These are phyloP conservation scores for Ceratorhiza oryzae-sativae DNA, from an alignment of 1,284 basidiomycete species.

Conservation along the genomic window DNA sequence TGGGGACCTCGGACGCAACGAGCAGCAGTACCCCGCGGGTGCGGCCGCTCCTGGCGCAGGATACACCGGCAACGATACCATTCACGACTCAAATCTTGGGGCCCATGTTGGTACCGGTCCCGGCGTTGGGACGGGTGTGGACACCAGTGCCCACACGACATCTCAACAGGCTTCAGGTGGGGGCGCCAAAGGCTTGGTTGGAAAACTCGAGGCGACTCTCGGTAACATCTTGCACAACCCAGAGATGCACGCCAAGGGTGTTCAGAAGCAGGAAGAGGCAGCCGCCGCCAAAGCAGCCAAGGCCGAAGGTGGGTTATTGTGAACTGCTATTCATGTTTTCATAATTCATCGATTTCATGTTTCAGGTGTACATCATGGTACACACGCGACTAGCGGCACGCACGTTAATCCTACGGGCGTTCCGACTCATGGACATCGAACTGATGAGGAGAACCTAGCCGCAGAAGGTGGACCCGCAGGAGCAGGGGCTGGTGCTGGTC, in stretches of 20 bases:
- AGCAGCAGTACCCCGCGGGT: slow-evolving; percentile 8
- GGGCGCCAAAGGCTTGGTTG: slow-evolving; percentile 19
- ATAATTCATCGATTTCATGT: no score
- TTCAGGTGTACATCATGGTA: neutral
- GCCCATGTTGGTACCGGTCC: neutral
- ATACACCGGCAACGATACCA: slow-evolving; percentile 1
- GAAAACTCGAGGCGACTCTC: slow-evolving; percentile 29
- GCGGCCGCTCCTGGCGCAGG: neutral
- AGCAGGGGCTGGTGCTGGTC: slow-evolving; percentile 11
- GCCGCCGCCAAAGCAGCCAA: slow-evolving; percentile 8
- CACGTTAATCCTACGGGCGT: neutral
- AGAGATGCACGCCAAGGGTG: slow-evolving; percentile 25
- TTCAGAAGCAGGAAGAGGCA: slow-evolving; percentile 30
- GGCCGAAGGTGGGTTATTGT: neutral
- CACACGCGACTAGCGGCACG: neutral
- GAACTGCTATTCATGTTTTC: no score
- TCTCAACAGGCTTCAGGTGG: slow-evolving; percentile 10
- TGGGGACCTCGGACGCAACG: slow-evolving; percentile 18
- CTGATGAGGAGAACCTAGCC: slow-evolving; percentile 1
- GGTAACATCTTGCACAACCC: slow-evolving; percentile 25
- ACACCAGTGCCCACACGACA: slow-evolving; percentile 1
- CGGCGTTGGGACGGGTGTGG: neutral
- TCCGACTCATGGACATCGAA: slow-evolving; percentile 2
- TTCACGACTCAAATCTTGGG: slow-evolving; percentile 8
- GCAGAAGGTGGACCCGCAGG: slow-evolving; percentile 19